Conservation (phyloP, 164 flowering plant species). For the Annona cherimola region DNA sequence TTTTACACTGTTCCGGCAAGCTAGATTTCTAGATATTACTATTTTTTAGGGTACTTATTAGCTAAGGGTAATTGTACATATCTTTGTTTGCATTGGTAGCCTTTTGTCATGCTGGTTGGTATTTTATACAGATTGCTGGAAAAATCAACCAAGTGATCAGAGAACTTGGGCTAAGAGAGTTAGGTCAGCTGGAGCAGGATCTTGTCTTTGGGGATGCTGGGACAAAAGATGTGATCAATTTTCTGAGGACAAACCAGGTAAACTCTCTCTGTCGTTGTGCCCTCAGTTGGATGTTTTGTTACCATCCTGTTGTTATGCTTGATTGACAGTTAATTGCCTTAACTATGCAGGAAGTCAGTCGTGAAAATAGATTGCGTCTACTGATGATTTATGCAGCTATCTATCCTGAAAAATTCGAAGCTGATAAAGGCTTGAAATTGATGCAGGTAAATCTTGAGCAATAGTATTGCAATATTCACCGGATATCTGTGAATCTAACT, state of each 20-base stretch:
- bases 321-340: slow-evolving; percentile 10
- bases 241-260: slow-evolving; percentile 62
- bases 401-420: slow-evolving; percentile 95
- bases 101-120: slow-evolving; percentile 9
- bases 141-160: slow-evolving; percentile 67
- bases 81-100: neutral
- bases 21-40: no score
- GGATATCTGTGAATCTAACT: neutral
- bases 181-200: slow-evolving; percentile 94
- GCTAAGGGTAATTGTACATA: no score
- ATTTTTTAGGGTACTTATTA: no score
- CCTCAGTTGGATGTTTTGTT: neutral
- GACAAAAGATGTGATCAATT: slow-evolving; percentile 81
- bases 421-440: slow-evolving; percentile 81
- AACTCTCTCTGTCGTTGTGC: neutral
- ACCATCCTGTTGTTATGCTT: neutral
- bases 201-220: slow-evolving; percentile 98
- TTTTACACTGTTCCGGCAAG: no score
- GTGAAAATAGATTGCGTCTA: slow-evolving; percentile 81
- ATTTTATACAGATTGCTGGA: slow-evolving; percentile 72
- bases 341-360: slow-evolving; percentile 55
- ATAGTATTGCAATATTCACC: neutral
- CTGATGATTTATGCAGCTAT: slow-evolving; percentile 87
- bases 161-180: slow-evolving; percentile 69
- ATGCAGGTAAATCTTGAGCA: slow-evolving; percentile 61